Conservation (phyloP, 2,329 filamentous ascomycete genomes). For the Sporothrix sp. region DNA sequence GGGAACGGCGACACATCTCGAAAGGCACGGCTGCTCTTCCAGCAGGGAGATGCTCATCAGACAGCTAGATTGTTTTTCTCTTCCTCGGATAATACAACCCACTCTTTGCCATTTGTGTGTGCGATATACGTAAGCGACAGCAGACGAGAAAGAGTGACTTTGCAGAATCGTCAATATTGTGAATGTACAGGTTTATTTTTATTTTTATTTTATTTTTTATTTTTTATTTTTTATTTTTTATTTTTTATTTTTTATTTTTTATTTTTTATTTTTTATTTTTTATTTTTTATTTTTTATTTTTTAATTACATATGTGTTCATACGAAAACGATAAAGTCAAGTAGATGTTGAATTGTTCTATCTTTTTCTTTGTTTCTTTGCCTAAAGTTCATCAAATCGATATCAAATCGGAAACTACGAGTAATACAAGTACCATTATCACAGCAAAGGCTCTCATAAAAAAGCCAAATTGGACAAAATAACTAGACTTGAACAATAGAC, state of each 20-base stretch:
- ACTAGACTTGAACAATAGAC: neutral
- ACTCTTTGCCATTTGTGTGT: constrained; percentile 9
- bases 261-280: neutral
- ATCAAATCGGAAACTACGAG: too few relatives aligned
- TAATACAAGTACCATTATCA: too few relatives aligned
- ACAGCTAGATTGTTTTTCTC: constrained; percentile 10
- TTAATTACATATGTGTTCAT: too few relatives aligned
- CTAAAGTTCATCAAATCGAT: too few relatives aligned
- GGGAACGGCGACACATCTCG: constrained; percentile 1
- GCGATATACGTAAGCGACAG: too few relatives aligned
- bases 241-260: neutral
- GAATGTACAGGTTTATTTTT: neutral
- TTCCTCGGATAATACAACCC: constrained; percentile 12
- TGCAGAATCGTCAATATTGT: neutral
- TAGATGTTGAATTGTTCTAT: too few relatives aligned
- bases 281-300: too few relatives aligned
- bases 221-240: neutral
- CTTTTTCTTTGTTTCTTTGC: too few relatives aligned
- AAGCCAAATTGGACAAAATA: neutral
- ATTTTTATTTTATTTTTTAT: neutral
- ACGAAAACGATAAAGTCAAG: too few relatives aligned
- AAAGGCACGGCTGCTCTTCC: constrained; percentile 3
- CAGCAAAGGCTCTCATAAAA: too few relatives aligned
- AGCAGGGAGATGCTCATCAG: neutral
- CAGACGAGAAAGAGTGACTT: too few relatives aligned